These are phyloP conservation scores for Ramaria sp. DNA, from an alignment of 768 basidiomycete genomes.

Conservation along the genomic window DNA sequence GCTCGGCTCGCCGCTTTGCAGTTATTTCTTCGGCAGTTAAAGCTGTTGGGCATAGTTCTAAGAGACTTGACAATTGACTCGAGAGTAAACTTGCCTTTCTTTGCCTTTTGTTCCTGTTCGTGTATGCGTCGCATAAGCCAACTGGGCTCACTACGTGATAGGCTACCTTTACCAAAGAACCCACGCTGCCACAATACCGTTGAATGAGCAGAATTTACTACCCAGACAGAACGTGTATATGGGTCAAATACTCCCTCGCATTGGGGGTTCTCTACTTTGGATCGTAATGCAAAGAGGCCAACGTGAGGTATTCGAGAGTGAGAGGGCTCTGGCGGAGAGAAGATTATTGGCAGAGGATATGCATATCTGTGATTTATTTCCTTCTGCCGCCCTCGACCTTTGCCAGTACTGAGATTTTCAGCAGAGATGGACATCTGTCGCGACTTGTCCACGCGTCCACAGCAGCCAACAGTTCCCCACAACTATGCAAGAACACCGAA, in stretches of 20 bases:
- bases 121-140: constrained; percentile 82
- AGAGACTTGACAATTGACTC: neutral
- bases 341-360: constrained; percentile 54
- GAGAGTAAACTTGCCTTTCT: constrained; percentile 42
- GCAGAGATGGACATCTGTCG: neutral
- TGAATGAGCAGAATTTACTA: constrained; percentile 51
- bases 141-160: constrained; percentile 90
- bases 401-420: constrained; percentile 19
- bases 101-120: constrained; percentile 35
- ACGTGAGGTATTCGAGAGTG: constrained; percentile 30
- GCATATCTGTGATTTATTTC: constrained; percentile 64
- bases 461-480: neutral
- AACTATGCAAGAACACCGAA: constrained; percentile 51
- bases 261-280: constrained; percentile 56
- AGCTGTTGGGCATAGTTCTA: constrained; percentile 26
- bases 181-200: constrained; percentile 76
- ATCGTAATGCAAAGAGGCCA: constrained; percentile 37
- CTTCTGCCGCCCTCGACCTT: constrained; percentile 41
- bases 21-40: constrained; percentile 88
- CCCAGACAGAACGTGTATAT: constrained; percentile 81
- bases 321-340: constrained; percentile 28
- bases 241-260: constrained; percentile 72
- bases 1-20: constrained; percentile 74
- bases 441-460: neutral
- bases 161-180: constrained; percentile 95